Evolutionary conservation across 345 rosid genomes (phyloP), one percentile per base, ranked within the genome.

Genomic region (Turnera subulata): DNA sequence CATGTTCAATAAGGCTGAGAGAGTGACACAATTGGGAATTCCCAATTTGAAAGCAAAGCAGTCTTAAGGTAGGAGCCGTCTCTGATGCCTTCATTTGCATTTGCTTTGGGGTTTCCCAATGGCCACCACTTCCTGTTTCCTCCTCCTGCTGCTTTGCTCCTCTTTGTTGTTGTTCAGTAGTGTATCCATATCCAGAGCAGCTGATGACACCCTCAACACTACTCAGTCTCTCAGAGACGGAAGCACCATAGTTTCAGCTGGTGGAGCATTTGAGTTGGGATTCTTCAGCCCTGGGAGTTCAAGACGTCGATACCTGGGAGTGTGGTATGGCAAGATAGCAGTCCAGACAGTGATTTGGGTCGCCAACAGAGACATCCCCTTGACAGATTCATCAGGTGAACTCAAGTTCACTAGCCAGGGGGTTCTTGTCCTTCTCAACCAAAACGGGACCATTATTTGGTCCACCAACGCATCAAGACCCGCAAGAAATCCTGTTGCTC

Each of bases 401-500:
- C n/a, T n/a, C n/a, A n/a, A n/a, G n/a, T n/a, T n/a, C n/a, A n/a
- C n/a, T n/a, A n/a, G n/a, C n/a, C n/a, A n/a, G n/a, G n/a, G n/a
- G n/a, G n/a, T n/a, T 37, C 8, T 1, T 37, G 11, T 37, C 13
- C 40, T 25, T 63, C 18, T 54, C 49, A 25, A 46, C 46, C 43
- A 35, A 33, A 63, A 54, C 46, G 6, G 45, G 25, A 53, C 19
- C 15, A n/a, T 42, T 15, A 15, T 42, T 42, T 42, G 46, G 46
- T 42, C 46, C 4, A 11, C 46, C 14, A 42, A 42, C 15, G 15
- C 4, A 42, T 42, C 46, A 42, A 42, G 46, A 42, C 14, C 6
- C 4, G 46, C 46, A 11, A 11, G 2, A 6, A 11, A 42, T 42
- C 46, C 46, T 1, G 46, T 42, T 15, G 46, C 46, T 10, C 46